phyloP scores from a whole-genome alignment of 2,329 filamentous ascomycete genomes.

The Hypoxylon sp. region DNA sequence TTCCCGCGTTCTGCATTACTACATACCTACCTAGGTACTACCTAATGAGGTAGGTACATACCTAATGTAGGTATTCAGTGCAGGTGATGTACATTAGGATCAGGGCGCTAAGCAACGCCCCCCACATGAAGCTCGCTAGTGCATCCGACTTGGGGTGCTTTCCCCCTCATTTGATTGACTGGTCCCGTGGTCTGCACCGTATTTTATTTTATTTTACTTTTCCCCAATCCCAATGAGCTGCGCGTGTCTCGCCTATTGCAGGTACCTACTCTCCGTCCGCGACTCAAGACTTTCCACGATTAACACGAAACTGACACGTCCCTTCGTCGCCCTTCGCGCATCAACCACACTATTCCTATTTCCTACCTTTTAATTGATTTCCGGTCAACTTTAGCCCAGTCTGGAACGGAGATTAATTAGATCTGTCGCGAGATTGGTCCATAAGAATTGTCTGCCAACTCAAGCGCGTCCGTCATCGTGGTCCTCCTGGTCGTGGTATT shows the following conservation, averaged over 20 bases:
- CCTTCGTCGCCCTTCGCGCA: slow-evolving; percentile 30
- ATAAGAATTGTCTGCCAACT: slow-evolving; percentile 23
- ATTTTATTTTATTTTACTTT: slow-evolving; percentile 13
- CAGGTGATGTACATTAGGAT: slow-evolving; percentile 2
- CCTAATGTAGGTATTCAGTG: too few species aligned
- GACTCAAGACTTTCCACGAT: slow-evolving; percentile 43
- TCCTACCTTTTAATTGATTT: slow-evolving; percentile 52
- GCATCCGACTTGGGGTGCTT: slow-evolving; percentile 14
- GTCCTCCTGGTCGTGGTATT: slow-evolving; percentile 11
- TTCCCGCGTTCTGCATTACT: not conserved
- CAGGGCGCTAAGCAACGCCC: slow-evolving; percentile 1
- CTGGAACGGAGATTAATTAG: slow-evolving; percentile 34
- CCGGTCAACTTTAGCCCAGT: slow-evolving; percentile 21
- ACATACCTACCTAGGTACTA: slow-evolving; percentile 7
- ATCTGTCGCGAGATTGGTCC: slow-evolving; percentile 31
- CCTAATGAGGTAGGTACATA: too few species aligned
- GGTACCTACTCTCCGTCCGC: slow-evolving; percentile 19
- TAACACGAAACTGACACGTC: slow-evolving; percentile 55
- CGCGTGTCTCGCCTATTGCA: slow-evolving; percentile 23
- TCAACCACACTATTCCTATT: slow-evolving; percentile 46
- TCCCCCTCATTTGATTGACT: slow-evolving; percentile 31
- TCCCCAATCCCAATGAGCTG: slow-evolving; percentile 11
- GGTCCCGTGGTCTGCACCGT: slow-evolving; percentile 37
- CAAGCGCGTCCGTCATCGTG: slow-evolving; percentile 33
- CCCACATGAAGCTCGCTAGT: slow-evolving; percentile 6